Evolutionary conservation across 768 basidiomycete genomes (phyloP).

Genomic region (Kwoniella bestiolae): DNA sequence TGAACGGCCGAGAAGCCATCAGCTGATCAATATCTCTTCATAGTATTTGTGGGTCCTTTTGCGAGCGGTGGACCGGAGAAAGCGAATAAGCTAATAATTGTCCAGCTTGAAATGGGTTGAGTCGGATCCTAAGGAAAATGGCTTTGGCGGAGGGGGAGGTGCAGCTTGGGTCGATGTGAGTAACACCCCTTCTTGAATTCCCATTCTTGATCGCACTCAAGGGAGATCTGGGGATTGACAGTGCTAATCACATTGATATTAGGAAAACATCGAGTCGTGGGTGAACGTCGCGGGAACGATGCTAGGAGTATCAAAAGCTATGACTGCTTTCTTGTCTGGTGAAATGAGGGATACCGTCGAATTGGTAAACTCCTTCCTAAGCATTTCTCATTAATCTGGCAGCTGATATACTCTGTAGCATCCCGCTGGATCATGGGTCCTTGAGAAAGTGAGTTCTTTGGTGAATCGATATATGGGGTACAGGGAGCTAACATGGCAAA

Average conservation of each 20-base stretch:
- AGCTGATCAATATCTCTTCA: too few relatives aligned
- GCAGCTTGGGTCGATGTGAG: slow-evolving; percentile 86
- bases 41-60: slow-evolving; percentile 79
- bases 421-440: slow-evolving; percentile 56
- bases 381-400: slow-evolving; percentile 67
- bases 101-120: slow-evolving; percentile 95
- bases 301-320: slow-evolving; percentile 75
- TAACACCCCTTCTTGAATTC: too few relatives aligned
- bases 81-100: neutral
- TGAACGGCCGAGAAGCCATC: too few relatives aligned
- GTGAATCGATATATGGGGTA: too few relatives aligned
- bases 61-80: neutral
- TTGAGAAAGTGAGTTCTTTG: slow-evolving; percentile 56
- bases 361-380: slow-evolving; percentile 66
- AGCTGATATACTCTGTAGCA: slow-evolving; percentile 33
- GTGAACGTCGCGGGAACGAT: slow-evolving; percentile 85
- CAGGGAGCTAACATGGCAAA: slow-evolving; percentile 62
- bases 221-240: neutral
- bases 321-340: slow-evolving; percentile 91
- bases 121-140: slow-evolving; percentile 68
- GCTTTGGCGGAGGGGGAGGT: slow-evolving; percentile 68
- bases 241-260: neutral
- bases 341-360: slow-evolving; percentile 86
- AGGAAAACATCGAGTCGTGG: slow-evolving; percentile 81
- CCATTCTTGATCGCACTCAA: too few relatives aligned